These are phyloP conservation scores for Oleoguttula mirabilis DNA, from an alignment of 495 filamentous ascomycete species.

Conservation along the genomic window DNA sequence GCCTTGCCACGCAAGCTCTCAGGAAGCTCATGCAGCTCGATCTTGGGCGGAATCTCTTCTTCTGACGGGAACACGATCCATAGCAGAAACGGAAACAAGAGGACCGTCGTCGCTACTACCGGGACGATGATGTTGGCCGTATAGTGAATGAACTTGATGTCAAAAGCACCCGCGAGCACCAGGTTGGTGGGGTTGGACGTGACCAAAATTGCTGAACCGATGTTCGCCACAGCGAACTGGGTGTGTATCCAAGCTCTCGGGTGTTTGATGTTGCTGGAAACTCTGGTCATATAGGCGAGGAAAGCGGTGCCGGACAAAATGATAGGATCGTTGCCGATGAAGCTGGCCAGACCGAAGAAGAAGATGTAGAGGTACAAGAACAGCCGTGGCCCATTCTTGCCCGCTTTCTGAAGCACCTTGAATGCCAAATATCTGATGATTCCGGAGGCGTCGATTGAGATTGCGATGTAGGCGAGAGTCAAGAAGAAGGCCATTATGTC, in stretches of 20 bases:
- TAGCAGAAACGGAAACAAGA: slow-evolving; percentile 51
- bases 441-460: slow-evolving; percentile 59
- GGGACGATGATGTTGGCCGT: slow-evolving; percentile 61
- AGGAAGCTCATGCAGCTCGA: slow-evolving; percentile 52
- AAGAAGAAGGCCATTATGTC: slow-evolving; percentile 60
- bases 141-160: slow-evolving; percentile 54
- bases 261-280: slow-evolving; percentile 54
- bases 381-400: slow-evolving; percentile 46
- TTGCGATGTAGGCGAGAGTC: slow-evolving; percentile 60
- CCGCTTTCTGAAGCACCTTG: slow-evolving; percentile 52
- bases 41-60: slow-evolving; percentile 44
- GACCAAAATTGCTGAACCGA: slow-evolving; percentile 55
- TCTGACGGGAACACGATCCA: slow-evolving; percentile 50
- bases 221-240: slow-evolving; percentile 58
- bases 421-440: slow-evolving; percentile 54
- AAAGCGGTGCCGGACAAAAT: slow-evolving; percentile 59
- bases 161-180: slow-evolving; percentile 55
- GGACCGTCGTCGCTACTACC: slow-evolving; percentile 46
- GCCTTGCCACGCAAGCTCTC: slow-evolving; percentile 40
- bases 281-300: slow-evolving; percentile 58
- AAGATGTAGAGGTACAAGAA: slow-evolving; percentile 59
- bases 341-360: slow-evolving; percentile 52
- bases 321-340: slow-evolving; percentile 59
- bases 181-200: slow-evolving; percentile 63
- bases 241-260: slow-evolving; percentile 56